Conservation (phyloP, 352 stramenopile genomes). For the Phytophthora fragariaefolia region DNA sequence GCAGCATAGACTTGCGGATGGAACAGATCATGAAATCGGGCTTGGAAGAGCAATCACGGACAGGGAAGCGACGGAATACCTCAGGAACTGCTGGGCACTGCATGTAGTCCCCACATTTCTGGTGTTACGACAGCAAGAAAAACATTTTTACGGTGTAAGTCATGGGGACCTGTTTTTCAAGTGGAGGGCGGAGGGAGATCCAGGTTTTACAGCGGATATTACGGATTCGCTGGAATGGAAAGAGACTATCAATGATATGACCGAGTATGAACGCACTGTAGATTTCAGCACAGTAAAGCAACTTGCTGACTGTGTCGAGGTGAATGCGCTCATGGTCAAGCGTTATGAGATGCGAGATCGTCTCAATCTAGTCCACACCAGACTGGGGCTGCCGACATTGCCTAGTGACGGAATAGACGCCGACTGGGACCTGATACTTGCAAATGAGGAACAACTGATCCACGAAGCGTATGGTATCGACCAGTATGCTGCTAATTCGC, state of each 20-base stretch:
- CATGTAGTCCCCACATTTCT: slow-evolving; percentile 4
- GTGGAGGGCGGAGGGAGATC: slow-evolving; percentile 10
- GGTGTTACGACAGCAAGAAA: neutral
- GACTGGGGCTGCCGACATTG: neutral
- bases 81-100: neutral
- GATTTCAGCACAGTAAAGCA: neutral
- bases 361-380: neutral
- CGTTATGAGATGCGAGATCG: neutral
- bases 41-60: neutral
- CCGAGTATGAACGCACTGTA: neutral
- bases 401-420: neutral
- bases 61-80: neutral
- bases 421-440: neutral
- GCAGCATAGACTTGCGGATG: neutral
- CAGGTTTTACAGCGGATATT: neutral
- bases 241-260: neutral
- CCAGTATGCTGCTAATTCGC: neutral
- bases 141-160: slow-evolving; percentile 8
- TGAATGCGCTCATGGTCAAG: neutral
- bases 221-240: neutral
- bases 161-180: neutral
- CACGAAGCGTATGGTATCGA: neutral
- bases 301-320: neutral
- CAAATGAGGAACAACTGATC: neutral
- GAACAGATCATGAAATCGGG: slow-evolving; percentile 5